phyloP scores from a whole-genome alignment of 2,329 filamentous ascomycete genomes.

The Xylaria hypoxylon region DNA sequence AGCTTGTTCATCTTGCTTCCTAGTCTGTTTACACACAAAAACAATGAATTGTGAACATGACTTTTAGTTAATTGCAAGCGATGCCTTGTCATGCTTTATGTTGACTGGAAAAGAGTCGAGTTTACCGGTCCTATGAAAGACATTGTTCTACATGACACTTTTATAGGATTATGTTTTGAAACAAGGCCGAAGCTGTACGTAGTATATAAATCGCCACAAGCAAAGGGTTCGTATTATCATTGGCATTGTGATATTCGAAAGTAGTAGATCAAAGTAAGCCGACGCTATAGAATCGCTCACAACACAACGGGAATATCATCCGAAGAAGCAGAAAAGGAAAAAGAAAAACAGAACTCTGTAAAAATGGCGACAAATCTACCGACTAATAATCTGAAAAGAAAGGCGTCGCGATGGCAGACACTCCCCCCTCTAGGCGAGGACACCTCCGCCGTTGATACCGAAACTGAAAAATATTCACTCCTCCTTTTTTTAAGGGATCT shows the following conservation, averaged over 20 bases:
- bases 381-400: conserved; percentile 23
- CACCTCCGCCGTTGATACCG: background rate
- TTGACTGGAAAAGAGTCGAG: background rate
- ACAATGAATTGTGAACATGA: conserved; percentile 13
- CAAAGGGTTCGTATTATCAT: background rate
- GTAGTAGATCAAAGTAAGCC: background rate
- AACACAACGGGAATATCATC: background rate
- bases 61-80: background rate
- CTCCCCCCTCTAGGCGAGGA: background rate
- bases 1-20: background rate
- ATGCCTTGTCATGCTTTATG: background rate
- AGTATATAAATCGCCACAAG: background rate
- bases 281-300: background rate
- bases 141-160: no score
- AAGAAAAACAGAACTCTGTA: background rate
- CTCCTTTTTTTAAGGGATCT: conserved; percentile 23
- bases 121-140: background rate
- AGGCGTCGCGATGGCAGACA: conserved; percentile 22
- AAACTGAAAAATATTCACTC: conserved; percentile 1
- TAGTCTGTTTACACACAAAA: background rate
- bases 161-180: background rate
- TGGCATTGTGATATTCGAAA: background rate
- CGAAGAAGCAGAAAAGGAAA: background rate
- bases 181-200: background rate
- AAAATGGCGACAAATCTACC: background rate